Percentiles rank a stretch among this genome's conserved stretches.
Evolutionary conservation across 176 grass and related monocot species (phyloP).

Genomic region (Hsuehochloa calcarea): DNA sequence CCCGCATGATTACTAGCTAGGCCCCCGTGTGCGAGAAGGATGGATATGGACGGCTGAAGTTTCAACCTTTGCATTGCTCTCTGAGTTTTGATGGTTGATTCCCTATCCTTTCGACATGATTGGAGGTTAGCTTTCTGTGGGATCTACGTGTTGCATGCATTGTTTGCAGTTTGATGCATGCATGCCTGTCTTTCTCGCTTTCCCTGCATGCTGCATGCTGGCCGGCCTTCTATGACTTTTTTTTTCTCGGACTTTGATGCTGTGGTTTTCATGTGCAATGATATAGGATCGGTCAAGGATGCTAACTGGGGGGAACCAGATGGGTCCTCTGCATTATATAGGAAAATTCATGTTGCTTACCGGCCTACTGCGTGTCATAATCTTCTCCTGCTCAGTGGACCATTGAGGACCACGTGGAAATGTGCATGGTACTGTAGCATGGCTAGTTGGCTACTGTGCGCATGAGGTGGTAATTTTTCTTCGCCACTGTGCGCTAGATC

Average conservation of each 20-base stretch:
- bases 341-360: neutral
- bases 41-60: neutral
- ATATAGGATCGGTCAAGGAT: neutral
- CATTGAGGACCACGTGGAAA: neutral
- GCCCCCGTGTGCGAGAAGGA: neutral
- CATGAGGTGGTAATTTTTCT: neutral
- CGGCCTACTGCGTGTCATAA: neutral
- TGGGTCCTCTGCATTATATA: neutral
- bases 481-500: neutral
- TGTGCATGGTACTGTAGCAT: neutral
- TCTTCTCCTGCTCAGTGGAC: neutral
- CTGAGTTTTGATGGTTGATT: neutral
- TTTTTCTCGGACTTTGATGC: constrained; percentile 1
- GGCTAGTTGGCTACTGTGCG: neutral
- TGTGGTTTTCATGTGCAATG: neutral
- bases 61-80: neutral
- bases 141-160: constrained; percentile 16
- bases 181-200: constrained; percentile 34
- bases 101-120: neutral
- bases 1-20: neutral
- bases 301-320: neutral
- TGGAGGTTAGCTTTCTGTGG: neutral
- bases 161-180: neutral
- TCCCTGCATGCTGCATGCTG: constrained; percentile 29
- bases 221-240: neutral